phyloP scores from a whole-genome alignment of 805 yeast genomes.

The Millerozyma miso region DNA sequence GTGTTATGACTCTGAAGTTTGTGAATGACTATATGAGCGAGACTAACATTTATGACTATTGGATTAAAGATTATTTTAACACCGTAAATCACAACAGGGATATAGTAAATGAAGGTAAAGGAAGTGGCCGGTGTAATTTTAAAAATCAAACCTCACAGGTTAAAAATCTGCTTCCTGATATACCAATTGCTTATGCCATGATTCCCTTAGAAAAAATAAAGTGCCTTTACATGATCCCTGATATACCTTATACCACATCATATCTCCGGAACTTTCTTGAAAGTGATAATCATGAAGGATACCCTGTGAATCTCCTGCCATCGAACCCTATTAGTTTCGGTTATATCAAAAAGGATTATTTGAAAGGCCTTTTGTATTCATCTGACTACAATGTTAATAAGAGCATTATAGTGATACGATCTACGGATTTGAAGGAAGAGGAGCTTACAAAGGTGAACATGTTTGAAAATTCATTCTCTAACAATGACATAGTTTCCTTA shows the following conservation, averaged over 20 bases:
- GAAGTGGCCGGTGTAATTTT: constrained; percentile 34
- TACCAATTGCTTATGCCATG: constrained; percentile 25
- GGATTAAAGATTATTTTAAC: constrained; percentile 31
- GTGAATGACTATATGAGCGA: constrained; percentile 59
- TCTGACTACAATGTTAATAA: constrained; percentile 3
- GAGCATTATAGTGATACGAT: constrained; percentile 11
- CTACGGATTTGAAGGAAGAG: constrained; percentile 18
- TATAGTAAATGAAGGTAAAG: constrained; percentile 30
- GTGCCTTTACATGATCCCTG: constrained; percentile 23
- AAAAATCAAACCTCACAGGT: constrained; percentile 23
- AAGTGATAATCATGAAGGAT: constrained; percentile 39
- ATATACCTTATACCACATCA: constrained; percentile 19
- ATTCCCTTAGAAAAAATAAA: constrained; percentile 24
- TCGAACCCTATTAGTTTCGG: constrained; percentile 28
- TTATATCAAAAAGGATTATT: constrained; percentile 27
- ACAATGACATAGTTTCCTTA: constrained; percentile 6
- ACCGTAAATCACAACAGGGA: constrained; percentile 1
- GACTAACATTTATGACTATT: constrained; percentile 60
- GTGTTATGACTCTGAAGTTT: constrained; percentile 72
- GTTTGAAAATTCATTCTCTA: constrained; percentile 14
- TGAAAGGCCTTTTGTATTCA: constrained; percentile 12
- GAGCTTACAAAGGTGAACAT: constrained; percentile 19
- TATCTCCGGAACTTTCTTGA: constrained; percentile 17
- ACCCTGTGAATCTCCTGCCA: constrained; percentile 29
- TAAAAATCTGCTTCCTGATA: constrained; percentile 31